These are phyloP conservation scores for Candida sanyaensis DNA, from an alignment of 1,139 yeast genomes.

Conservation along the genomic window DNA sequence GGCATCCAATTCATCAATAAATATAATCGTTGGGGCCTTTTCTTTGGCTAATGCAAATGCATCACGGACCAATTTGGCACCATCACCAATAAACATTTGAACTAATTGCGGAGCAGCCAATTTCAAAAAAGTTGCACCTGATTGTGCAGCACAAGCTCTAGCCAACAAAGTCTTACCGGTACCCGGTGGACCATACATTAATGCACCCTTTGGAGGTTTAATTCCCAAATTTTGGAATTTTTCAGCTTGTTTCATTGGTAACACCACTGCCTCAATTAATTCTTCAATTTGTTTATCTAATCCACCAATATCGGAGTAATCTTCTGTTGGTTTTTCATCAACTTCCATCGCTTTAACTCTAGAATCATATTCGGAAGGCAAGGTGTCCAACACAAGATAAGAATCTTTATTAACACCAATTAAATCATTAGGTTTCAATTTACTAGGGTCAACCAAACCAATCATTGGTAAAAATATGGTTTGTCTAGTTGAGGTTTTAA, in stretches of 20 bases:
- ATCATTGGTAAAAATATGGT: conserved; percentile 95
- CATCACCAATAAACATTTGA: conserved; percentile 99
- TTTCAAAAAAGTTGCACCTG: conserved; percentile 96
- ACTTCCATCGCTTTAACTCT: conserved; percentile 99
- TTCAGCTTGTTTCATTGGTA: conserved; percentile 98
- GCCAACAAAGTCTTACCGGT: conserved; percentile 97
- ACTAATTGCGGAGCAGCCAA: conserved; percentile 98
- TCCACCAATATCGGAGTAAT: conserved; percentile 97
- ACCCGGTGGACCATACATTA: conserved; percentile 99
- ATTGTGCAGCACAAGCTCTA: conserved; percentile 98
- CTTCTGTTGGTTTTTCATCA: conserved; percentile 96
- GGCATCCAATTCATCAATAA: conserved; percentile 97
- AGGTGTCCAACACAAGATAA: conserved; percentile 85
- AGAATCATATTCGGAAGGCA: conserved; percentile 96
- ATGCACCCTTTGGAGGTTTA: conserved; percentile 97
- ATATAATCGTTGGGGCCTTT: conserved; percentile 96
- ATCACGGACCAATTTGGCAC: conserved; percentile 96
- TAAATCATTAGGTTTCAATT: conserved; percentile 90
- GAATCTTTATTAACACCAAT: conserved; percentile 98
- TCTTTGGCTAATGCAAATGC: conserved; percentile 99
- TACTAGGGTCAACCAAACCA: conserved; percentile 89
- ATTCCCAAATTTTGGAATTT: conserved; percentile 91
- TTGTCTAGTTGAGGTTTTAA: conserved; percentile 96
- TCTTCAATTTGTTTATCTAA: conserved; percentile 97
- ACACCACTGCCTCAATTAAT: conserved; percentile 94